These are phyloP conservation scores for Aspergillus cejpii DNA, from an alignment of 2,329 filamentous ascomycete species.

Conservation along the genomic window DNA sequence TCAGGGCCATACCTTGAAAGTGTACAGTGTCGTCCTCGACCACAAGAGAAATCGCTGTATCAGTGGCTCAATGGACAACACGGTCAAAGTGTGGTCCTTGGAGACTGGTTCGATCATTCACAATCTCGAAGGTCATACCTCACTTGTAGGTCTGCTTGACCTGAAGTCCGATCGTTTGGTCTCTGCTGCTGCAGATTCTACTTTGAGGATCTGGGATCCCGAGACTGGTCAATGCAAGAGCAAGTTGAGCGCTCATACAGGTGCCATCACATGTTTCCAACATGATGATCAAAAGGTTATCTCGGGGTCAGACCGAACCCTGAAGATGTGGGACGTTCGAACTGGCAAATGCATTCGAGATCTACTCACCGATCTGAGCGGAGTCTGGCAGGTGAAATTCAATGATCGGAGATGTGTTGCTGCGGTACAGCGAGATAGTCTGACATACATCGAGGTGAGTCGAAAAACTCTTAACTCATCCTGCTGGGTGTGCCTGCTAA, in stretches of 20 bases:
- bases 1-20: conserved; percentile 82
- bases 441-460: conserved; percentile 93
- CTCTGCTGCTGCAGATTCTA: conserved; percentile 91
- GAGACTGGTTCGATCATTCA: conserved; percentile 77
- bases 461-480: neutral
- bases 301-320: conserved; percentile 84
- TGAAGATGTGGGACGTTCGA: conserved; percentile 98
- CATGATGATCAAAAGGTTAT: conserved; percentile 96
- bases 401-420: conserved; percentile 92
- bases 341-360: conserved; percentile 90
- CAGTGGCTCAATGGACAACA: conserved; percentile 95
- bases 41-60: conserved; percentile 90
- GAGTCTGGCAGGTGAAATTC: conserved; percentile 99
- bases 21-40: conserved; percentile 94
- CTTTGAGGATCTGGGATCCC: conserved; percentile 92
- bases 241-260: conserved; percentile 86
- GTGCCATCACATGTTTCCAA: conserved; percentile 97
- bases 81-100: conserved; percentile 96
- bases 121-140: conserved; percentile 85
- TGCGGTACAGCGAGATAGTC: conserved; percentile 82
- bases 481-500: conserved; percentile 5
- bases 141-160: conserved; percentile 86
- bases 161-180: conserved; percentile 84
- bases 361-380: conserved; percentile 82
- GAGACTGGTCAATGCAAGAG: conserved; percentile 86